Evolutionary conservation across 495 filamentous ascomycete genomes (phyloP), one percentile per base, ranked within the genome.

Genomic region (Xylaria palmicola): DNA sequence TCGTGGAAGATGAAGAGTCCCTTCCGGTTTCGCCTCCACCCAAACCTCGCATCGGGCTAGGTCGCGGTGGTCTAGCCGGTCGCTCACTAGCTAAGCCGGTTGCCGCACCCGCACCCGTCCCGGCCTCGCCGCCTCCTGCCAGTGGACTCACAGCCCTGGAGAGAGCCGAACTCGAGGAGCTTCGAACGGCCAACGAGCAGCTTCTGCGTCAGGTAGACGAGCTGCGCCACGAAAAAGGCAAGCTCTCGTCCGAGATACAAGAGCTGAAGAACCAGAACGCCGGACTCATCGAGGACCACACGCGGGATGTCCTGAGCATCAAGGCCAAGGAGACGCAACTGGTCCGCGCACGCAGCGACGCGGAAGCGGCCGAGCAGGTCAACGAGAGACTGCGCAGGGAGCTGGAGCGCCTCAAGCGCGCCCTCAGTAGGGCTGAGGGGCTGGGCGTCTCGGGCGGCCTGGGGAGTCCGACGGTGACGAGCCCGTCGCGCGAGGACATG

Each of bases 301-400:
- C 95, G 2, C 80, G 93, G 51, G 94, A 98, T 69, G 90, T 97
- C 9, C 82, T 99, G 20, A 91, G 90, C 64, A 93, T 98, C 74
- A 97, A 97, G 65, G 95, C 95, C 34, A 99, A 99, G 73, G 95
- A 98, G 72, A 97, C 95, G 6, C 95, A 99, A 67, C 81, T 99
- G 7, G 92, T 97, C 8, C 86, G 95, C 26, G 92, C 94, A 27
- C 85, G 92, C 17, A 88, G 87, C 66, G 95, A 99, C 62, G 89
- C 89, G 44, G 93, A 99, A 74, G 83, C 90, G 3, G 89, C 92
- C 0, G 92, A 97, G 72, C 86, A 89, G 62, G 87, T 85, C 48
- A 90, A 91, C 36, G 86, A 92, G 56, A 88, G 90, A 56, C 85
- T 95, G 65, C 83, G 88, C 55, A 85, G 93, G 49, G 95, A 99